Evolutionary conservation across 495 filamentous ascomycete species (phyloP).

Genomic region (Podospora sp.): DNA sequence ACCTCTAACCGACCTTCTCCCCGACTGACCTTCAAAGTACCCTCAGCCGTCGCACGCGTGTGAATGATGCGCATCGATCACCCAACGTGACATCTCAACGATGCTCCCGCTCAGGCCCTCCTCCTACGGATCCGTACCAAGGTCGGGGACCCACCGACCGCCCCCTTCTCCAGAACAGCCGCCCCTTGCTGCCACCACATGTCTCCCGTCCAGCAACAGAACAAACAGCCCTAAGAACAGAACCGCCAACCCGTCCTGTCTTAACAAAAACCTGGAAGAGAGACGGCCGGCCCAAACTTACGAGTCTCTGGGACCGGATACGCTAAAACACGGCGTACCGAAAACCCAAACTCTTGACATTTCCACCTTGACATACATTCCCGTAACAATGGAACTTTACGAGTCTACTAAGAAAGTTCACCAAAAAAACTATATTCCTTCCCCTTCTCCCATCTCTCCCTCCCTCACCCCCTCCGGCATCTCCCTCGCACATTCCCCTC

Average conservation of each 20-base stretch:
- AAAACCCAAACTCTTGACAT: neutral
- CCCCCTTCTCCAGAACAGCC: neutral
- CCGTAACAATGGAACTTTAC: too few species aligned
- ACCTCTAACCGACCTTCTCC: neutral
- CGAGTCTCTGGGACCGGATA: neutral
- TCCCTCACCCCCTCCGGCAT: neutral
- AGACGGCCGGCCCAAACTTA: neutral
- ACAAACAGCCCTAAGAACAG: too few species aligned
- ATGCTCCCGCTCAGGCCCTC: neutral
- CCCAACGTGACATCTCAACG: neutral
- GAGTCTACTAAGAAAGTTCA: too few species aligned
- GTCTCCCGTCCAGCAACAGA: too few species aligned
- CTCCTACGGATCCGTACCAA: neutral
- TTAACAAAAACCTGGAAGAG: neutral
- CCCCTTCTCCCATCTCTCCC: neutral
- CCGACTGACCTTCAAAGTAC: neutral
- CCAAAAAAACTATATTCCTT: too few species aligned
- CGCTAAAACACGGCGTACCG: neutral
- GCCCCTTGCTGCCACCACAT: neutral
- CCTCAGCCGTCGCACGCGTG: neutral
- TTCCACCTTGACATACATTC: too few species aligned
- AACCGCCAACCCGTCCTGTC: too few species aligned
- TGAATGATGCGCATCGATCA: slow-evolving; percentile 1
- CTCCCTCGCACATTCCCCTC: neutral
- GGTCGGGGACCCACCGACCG: neutral